Evolutionary conservation across 1,284 basidiomycete genomes (phyloP), one percentile per base, ranked within the genome.

Genomic region (Melampsora larici-populina): DNA sequence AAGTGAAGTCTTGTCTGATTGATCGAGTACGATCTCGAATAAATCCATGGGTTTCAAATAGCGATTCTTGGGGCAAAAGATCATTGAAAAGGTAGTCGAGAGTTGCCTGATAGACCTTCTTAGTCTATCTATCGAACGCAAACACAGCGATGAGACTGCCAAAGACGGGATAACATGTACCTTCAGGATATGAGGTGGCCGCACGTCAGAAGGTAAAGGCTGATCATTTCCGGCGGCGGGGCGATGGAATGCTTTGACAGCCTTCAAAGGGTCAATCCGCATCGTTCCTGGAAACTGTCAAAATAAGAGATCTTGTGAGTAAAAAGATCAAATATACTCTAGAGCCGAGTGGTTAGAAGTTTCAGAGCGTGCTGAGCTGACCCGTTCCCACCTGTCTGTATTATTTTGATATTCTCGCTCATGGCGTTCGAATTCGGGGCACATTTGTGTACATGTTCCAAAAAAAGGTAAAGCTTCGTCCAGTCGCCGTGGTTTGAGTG

Each of bases 231-330:
- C 95, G 1, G 94, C 93, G 29, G 82, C 88, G 2, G 93, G 94
- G 46, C 96, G 90, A 81, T 96, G 93, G 83, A 96, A 99, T 81
- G 92, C 92, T 83, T 97, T 97, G 75, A 98, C 96, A 0, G 95
- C 94, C 69, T 90, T 89, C 49, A 86, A 86, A 79, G 94, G 93
- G 81, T 97, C 90, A 18, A 97, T 90, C 26, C 90, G 87, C 82
- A 89, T 84, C 24, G 85, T 82, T 33, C 84, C 83, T 64, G 81
- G 81, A 79, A 81, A 83, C 83, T 81, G 75, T 21, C 31, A 76
- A 36, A 66, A 2, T 21, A 15, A 48, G 15, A 29, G 33, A 68
- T 36, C 24, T 91, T 84, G 64, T 81, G 79, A 60, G 79, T 18
- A 18, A 62, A n/a, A 68, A 48, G 7, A 1, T 13, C 5, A 1